Evolutionary conservation across 192 early-diverging fungal species (phyloP).

Genomic region (Geranomyces michiganensis): DNA sequence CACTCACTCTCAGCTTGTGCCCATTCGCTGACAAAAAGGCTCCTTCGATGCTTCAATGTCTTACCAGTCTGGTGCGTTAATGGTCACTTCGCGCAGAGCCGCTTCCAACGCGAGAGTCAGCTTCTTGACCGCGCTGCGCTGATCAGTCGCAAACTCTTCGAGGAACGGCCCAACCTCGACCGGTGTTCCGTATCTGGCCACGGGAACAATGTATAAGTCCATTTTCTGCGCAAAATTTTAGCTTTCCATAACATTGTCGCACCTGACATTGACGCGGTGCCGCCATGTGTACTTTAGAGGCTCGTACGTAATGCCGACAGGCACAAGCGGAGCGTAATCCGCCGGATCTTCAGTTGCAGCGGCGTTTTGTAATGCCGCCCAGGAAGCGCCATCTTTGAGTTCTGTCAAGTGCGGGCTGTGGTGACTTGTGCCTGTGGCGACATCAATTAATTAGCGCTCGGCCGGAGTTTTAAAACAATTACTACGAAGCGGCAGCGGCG

Average conservation of each 20-base stretch:
- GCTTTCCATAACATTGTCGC: background rate
- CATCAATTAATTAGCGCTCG: background rate
- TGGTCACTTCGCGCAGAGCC: conserved; percentile 12
- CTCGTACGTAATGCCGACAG: conserved; percentile 31
- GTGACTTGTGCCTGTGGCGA: conserved; percentile 30
- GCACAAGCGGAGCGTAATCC: conserved; percentile 29
- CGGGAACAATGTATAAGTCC: background rate
- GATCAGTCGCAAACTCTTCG: conserved; percentile 25
- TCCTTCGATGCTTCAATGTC: background rate
- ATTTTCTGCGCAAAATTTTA: background rate
- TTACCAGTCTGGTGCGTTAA: conserved; percentile 30
- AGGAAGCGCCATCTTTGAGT: conserved; percentile 27
- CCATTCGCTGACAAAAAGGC: background rate
- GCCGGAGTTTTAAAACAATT: no score
- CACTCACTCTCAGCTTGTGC: background rate
- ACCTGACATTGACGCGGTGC: conserved; percentile 18
- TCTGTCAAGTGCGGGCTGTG: conserved; percentile 23
- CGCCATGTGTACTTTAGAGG: conserved; percentile 23
- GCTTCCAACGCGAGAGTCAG: conserved; percentile 10
- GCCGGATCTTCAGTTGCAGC: conserved; percentile 1
- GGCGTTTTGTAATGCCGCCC: conserved; percentile 29
- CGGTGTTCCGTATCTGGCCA: conserved; percentile 25
- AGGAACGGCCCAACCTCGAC: conserved; percentile 24
- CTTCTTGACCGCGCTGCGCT: conserved; percentile 23
- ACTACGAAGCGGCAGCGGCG: background rate